Evolutionary conservation across 2,329 filamentous ascomycete species (phyloP).

Genomic region (Escovopsis weberi): DNA sequence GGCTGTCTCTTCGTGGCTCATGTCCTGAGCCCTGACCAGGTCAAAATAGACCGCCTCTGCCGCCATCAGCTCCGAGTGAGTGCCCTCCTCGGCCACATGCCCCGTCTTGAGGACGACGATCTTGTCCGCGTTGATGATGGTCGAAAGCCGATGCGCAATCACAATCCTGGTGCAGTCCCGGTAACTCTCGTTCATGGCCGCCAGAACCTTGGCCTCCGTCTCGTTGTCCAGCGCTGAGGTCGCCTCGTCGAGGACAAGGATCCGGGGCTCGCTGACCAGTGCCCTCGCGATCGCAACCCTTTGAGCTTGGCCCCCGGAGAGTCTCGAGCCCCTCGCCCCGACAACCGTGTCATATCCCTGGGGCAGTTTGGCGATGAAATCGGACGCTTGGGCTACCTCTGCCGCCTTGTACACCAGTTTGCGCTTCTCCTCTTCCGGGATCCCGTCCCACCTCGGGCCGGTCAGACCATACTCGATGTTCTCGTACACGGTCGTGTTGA

Average conservation of each 20-base stretch:
- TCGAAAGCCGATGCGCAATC: conserved; percentile 89
- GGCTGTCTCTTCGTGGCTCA: too few relatives aligned
- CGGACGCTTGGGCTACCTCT: conserved; percentile 82
- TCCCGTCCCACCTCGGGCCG: conserved; percentile 52
- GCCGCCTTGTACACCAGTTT: conserved; percentile 60
- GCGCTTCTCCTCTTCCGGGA: conserved; percentile 31
- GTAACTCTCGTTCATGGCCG: conserved; percentile 73
- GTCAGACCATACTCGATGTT: conserved; percentile 89
- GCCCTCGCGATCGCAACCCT: conserved; percentile 87
- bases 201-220: conserved; percentile 86
- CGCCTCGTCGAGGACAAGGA: conserved; percentile 86
- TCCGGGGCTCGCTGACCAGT: conserved; percentile 75
- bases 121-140: conserved; percentile 85
- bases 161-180: conserved; percentile 85
- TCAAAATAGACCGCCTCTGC: conserved; percentile 20
- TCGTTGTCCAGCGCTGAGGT: conserved; percentile 89
- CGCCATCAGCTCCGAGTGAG: conserved; percentile 57
- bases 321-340: conserved; percentile 81
- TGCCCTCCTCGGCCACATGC: conserved; percentile 82
- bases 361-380: conserved; percentile 69
- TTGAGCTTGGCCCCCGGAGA: conserved; percentile 93
- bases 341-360: conserved; percentile 89
- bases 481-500: conserved; percentile 73
- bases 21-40: not conserved
- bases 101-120: conserved; percentile 86